Percentiles rank a stretch among this genome's conserved stretches.
phyloP scores from a whole-genome alignment of 1,284 basidiomycete species.

The Volvariella volvacea region DNA sequence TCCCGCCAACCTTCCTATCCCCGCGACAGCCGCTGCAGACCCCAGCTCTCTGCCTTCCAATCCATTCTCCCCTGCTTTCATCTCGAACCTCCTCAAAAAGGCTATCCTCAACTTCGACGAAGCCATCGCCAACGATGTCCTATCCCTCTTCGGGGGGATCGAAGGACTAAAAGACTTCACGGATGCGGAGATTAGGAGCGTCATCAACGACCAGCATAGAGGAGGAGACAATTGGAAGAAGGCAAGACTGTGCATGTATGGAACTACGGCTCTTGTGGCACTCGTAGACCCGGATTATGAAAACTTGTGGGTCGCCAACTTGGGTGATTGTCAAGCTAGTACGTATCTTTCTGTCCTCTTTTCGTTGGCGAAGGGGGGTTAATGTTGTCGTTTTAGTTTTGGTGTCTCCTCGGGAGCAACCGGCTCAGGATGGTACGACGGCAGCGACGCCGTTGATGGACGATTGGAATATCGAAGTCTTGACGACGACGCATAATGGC shows the following conservation, averaged over 20 bases:
- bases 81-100: slow-evolving; percentile 47
- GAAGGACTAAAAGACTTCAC: slow-evolving; percentile 40
- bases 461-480: slow-evolving; percentile 44
- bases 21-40: too few species aligned
- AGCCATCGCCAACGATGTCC: slow-evolving; percentile 57
- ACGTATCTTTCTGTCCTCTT: slow-evolving; percentile 18
- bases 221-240: slow-evolving; percentile 58
- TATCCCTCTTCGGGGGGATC: slow-evolving; percentile 56
- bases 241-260: slow-evolving; percentile 63
- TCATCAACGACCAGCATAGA: slow-evolving; percentile 55
- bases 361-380: neutral
- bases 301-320: slow-evolving; percentile 66
- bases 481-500: slow-evolving; percentile 61
- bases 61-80: slow-evolving; percentile 33
- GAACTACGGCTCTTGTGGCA: slow-evolving; percentile 64
- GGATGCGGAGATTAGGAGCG: slow-evolving; percentile 44
- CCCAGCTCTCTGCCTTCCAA: slow-evolving; percentile 9
- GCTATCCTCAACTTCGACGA: slow-evolving; percentile 59
- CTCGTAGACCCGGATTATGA: slow-evolving; percentile 58
- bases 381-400: too few species aligned
- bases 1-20: too few species aligned
- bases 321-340: slow-evolving; percentile 71
- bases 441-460: slow-evolving; percentile 14
- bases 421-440: too few species aligned
- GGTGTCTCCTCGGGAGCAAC: too few species aligned